These are phyloP conservation scores for Thelonectria rubi DNA, from an alignment of 2,329 filamentous ascomycete genomes.

Conservation along the genomic window DNA sequence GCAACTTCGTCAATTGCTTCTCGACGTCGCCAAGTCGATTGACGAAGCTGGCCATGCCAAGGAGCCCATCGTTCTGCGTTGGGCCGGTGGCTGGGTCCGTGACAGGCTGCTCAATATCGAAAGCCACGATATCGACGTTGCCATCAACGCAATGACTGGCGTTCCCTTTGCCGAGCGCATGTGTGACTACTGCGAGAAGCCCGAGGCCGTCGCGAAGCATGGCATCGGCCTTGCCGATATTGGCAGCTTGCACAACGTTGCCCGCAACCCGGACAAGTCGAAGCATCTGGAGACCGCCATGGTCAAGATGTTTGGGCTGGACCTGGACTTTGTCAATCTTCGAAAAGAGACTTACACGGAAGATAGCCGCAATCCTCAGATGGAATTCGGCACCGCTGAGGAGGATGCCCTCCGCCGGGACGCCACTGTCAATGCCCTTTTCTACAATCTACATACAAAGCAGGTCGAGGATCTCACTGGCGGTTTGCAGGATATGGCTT, in stretches of 20 bases:
- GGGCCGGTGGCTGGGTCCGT: conserved; percentile 88
- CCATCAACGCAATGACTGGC: conserved; percentile 87
- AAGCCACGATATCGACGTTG: conserved; percentile 85
- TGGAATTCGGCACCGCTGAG: conserved; percentile 92
- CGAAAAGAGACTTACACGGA: conserved; percentile 90
- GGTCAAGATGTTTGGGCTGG: conserved; percentile 83
- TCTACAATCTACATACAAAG: conserved; percentile 88
- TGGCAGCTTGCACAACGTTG: conserved; percentile 85
- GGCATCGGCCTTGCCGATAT: conserved; percentile 66
- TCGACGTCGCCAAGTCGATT: conserved; percentile 78
- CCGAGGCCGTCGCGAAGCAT: conserved; percentile 70
- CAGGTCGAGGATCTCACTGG: conserved; percentile 86
- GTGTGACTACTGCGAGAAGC: conserved; percentile 71
- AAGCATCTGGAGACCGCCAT: conserved; percentile 96
- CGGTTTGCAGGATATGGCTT: conserved; percentile 78
- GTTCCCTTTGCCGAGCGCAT: conserved; percentile 76
- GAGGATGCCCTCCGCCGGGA: conserved; percentile 91
- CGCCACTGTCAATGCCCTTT: conserved; percentile 93
- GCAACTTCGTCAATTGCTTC: conserved; percentile 76
- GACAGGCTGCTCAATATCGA: conserved; percentile 79
- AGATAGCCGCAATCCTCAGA: conserved; percentile 88
- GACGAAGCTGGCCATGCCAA: conserved; percentile 58
- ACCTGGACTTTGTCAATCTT: conserved; percentile 94
- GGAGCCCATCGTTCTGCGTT: conserved; percentile 72
- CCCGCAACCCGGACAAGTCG: conserved; percentile 92